Percentiles rank a stretch among this genome's conserved stretches.
Evolutionary conservation across 352 stramenopile species (phyloP).

Genomic region (Pseudoperonospora humuli): DNA sequence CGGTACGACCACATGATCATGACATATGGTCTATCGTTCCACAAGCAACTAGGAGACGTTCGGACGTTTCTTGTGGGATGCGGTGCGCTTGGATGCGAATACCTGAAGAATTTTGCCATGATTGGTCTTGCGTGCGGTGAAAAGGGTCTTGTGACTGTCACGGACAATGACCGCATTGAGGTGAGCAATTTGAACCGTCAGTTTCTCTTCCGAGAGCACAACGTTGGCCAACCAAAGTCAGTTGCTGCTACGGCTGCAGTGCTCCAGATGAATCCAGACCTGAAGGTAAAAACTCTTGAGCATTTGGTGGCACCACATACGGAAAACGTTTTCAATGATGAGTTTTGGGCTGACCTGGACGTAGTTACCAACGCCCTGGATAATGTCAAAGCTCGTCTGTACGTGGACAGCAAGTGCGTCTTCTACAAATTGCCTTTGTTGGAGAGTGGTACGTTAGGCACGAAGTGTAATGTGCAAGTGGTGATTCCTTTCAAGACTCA

Average conservation of each 20-base stretch:
- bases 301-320: conserved; percentile 74
- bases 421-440: conserved; percentile 95
- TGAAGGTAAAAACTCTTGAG: conserved; percentile 79
- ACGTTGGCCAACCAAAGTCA: conserved; percentile 79
- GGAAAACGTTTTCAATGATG: conserved; percentile 74
- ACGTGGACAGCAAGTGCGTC: conserved; percentile 98
- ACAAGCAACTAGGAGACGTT: conserved; percentile 52
- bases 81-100: conserved; percentile 75
- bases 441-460: conserved; percentile 97
- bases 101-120: conserved; percentile 86
- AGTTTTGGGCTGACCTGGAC: conserved; percentile 81
- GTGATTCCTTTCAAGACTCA: conserved; percentile 82
- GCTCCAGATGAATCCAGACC: conserved; percentile 57
- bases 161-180: conserved; percentile 84
- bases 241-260: conserved; percentile 73
- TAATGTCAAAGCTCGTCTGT: conserved; percentile 96
- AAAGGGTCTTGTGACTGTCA: conserved; percentile 74
- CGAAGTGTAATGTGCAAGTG: conserved; percentile 96
- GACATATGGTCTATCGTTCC: conserved; percentile 60
- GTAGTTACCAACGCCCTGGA: conserved; percentile 99
- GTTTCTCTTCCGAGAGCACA: conserved; percentile 83
- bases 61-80: conserved; percentile 81
- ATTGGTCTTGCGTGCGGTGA: conserved; percentile 67
- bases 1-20: conserved; percentile 81
- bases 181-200: conserved; percentile 85